Conservation (phyloP, 2,329 filamentous ascomycete genomes). For the Fusarium marasasianum region DNA sequence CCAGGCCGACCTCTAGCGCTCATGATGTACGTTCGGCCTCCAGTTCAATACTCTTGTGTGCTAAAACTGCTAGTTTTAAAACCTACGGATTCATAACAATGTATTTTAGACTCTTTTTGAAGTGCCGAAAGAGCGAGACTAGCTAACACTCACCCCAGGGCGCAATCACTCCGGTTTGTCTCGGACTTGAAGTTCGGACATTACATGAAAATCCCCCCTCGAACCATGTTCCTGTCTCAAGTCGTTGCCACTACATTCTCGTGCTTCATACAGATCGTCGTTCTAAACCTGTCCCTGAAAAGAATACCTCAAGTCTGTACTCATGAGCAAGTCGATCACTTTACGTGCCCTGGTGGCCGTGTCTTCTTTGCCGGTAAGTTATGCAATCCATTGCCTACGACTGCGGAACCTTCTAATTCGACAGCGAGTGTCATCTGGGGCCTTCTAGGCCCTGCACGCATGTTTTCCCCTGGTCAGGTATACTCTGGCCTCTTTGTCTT, state of each 20-base stretch:
- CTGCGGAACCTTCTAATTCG: neutral
- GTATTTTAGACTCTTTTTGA: too few relatives aligned
- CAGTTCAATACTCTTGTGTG: too few relatives aligned
- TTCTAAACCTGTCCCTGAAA: slow-evolving; percentile 69
- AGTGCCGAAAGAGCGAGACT: neutral
- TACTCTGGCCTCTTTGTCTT: slow-evolving; percentile 69
- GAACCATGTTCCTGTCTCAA: slow-evolving; percentile 73
- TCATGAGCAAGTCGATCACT: slow-evolving; percentile 63
- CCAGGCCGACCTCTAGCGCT: slow-evolving; percentile 76
- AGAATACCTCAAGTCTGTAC: slow-evolving; percentile 73
- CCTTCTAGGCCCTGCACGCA: slow-evolving; percentile 69
- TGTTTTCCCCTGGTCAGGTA: slow-evolving; percentile 70
- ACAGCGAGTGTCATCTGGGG: slow-evolving; percentile 63
- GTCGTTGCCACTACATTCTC: slow-evolving; percentile 73
- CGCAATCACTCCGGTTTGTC: slow-evolving; percentile 71
- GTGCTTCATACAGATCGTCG: slow-evolving; percentile 71
- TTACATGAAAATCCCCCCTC: slow-evolving; percentile 77
- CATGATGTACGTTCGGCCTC: slow-evolving; percentile 66
- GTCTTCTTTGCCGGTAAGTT: slow-evolving; percentile 69
- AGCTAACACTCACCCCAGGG: slow-evolving; percentile 45
- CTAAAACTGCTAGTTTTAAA: slow-evolving; percentile 59
- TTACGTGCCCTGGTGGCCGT: slow-evolving; percentile 70
- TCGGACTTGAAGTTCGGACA: slow-evolving; percentile 76
- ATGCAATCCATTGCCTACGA: neutral
- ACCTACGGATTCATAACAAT: slow-evolving; percentile 70